A percentile compares a stretch with the other conserved stretches of the same genome.
These are phyloP conservation scores for Magnaporthales sp. DNA, from an alignment of 2,329 filamentous ascomycete genomes.

Conservation along the genomic window DNA sequence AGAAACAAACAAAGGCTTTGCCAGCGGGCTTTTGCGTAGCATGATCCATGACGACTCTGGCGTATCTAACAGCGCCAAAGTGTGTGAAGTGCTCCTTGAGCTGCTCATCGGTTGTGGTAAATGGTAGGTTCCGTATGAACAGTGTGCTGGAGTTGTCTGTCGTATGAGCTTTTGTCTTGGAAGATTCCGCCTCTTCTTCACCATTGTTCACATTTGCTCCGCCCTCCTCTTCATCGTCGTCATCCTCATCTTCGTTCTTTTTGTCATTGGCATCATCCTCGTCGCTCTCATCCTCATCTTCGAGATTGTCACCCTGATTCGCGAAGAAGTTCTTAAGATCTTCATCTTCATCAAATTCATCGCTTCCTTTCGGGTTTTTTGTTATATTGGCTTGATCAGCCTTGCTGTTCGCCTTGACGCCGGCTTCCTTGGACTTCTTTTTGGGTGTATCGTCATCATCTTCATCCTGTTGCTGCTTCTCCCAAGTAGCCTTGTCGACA, in stretches of 20 bases:
- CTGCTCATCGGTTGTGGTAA: conserved; percentile 72
- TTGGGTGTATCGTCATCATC: conserved; percentile 24
- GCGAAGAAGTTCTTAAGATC: conserved; percentile 47
- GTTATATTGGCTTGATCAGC: conserved; percentile 12
- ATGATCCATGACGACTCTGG: conserved; percentile 80
- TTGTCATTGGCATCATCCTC: conserved; percentile 34
- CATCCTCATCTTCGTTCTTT: conserved; percentile 33
- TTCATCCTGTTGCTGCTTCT: conserved; percentile 43
- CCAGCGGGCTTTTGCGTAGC: conserved; percentile 80
- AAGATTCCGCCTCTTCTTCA: conserved; percentile 10
- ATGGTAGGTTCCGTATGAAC: conserved; percentile 92
- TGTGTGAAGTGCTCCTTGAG: conserved; percentile 79
- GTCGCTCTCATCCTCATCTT: conserved; percentile 42
- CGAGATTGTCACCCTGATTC: conserved; percentile 47
- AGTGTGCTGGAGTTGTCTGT: conserved; percentile 67
- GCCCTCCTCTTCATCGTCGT: conserved; percentile 28
- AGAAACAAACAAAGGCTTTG: conserved; percentile 93
- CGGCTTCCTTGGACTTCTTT: conserved; percentile 30
- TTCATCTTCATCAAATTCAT: conserved; percentile 23
- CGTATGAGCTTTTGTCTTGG: conserved; percentile 24
- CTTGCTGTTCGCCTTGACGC: conserved; percentile 20
- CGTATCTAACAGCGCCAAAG: conserved; percentile 86
- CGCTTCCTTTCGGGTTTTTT: conserved; percentile 22
- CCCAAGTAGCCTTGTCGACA: conserved; percentile 83
- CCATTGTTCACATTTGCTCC: conserved; percentile 27